Evolutionary conservation across 2,329 filamentous ascomycete species (phyloP), one percentile per base, ranked within the genome.

Genomic region (Curvularia verruculosa): DNA sequence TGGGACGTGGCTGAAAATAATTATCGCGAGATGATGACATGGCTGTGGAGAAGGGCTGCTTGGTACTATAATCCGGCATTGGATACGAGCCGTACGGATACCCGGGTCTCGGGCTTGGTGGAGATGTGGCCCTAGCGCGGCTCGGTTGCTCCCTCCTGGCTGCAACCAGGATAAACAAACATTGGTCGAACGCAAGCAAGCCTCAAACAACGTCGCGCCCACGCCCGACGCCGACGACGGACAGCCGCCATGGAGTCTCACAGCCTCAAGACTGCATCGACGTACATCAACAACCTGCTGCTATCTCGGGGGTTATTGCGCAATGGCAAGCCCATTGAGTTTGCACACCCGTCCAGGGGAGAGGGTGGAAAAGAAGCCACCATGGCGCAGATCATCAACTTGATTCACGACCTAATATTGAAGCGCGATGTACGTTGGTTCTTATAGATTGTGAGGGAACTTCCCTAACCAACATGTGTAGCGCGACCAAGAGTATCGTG

Each of bases 361-460:
- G 85, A 88, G 61, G 83, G 83, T 18, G 85, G 85, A 18, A 82
- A 85, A 36, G 84, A 84, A 70, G 85, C 84, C 49, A 90, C 90
- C 18, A 94, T 95, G 87, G 89, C 90, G 19, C 86, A 87, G 64
- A 88, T 98, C 67, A 96, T 99, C 79, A 90, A 94, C 72, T 84
- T 99, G 23, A 87, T 99, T 47, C 96, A 99, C 77, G 95, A 99
- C 73, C 79, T 99, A 66, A 91, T 99, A 57, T 76, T 97, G 58
- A 86, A 93, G 65, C 87, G 93, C 81, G 95, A 99, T 75, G 92
- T 96, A 81, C 68, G 87, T 56, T 10, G 19, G 3, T 28, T 3
- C 18, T 47, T 13, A 2, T 13, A n/a, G 10, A 23, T 34, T 18
- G 28, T 12, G 12, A 29, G 26, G 10, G 34, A 31, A 5, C 12